Percentiles rank a stretch among this genome's conserved stretches.
These are phyloP conservation scores for Oryza glumipatula DNA, from an alignment of 176 grass and related monocot genomes.

Conservation along the genomic window DNA sequence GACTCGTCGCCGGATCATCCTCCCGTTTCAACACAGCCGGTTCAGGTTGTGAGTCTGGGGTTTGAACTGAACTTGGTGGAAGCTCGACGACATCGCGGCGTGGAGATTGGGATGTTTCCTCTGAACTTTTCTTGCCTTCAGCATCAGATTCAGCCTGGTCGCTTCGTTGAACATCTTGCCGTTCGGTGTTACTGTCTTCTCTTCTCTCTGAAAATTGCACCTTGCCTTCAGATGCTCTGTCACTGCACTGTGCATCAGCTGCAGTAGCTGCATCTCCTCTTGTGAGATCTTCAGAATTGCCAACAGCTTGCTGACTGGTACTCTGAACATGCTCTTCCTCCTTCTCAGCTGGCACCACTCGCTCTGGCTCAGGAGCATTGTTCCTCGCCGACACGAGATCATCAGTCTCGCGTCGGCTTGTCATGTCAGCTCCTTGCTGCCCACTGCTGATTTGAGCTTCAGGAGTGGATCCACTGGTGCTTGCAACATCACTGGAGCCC, in stretches of 20 bases:
- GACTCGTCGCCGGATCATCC: conserved; percentile 27
- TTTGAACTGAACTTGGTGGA: background rate
- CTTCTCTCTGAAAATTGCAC: background rate
- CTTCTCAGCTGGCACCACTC: background rate
- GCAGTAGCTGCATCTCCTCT: background rate
- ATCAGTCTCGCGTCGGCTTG: background rate
- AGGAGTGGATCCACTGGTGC: conserved; percentile 6
- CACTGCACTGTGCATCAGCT: background rate
- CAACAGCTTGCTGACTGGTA: background rate
- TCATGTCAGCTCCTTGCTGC: background rate
- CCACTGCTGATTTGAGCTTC: background rate
- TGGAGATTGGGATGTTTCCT: background rate
- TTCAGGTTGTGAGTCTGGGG: conserved; percentile 45
- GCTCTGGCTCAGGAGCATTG: background rate
- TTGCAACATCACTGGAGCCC: conserved; percentile 7
- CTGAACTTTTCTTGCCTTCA: conserved; percentile 14
- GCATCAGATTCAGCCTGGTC: conserved; percentile 12
- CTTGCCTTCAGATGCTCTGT: background rate
- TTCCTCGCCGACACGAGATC: background rate
- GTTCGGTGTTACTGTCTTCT: background rate
- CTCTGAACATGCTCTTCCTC: background rate
- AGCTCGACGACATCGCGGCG: background rate
- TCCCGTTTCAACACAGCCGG: conserved; percentile 23
- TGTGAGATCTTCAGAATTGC: background rate
- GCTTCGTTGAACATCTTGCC: background rate